Conservation (phyloP, 2,329 filamentous ascomycete species). For the Dactylellina leptospora region DNA sequence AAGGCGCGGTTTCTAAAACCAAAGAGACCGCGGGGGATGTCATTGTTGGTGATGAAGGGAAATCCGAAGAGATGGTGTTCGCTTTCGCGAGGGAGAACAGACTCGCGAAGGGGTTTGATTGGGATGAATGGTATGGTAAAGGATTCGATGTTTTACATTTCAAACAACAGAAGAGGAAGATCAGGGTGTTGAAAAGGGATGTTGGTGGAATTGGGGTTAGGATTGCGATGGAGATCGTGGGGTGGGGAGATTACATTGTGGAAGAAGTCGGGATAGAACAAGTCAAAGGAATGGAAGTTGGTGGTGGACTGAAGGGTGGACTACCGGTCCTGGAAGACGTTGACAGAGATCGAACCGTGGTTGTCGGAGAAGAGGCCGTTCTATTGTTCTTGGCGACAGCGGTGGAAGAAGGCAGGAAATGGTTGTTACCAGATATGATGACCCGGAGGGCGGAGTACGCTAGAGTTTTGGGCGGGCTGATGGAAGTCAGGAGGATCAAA, state of each 20-base stretch:
- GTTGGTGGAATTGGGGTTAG: slow-evolving; percentile 59
- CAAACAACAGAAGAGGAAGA: slow-evolving; percentile 59
- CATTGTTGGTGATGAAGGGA: slow-evolving; percentile 73
- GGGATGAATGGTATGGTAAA: slow-evolving; percentile 76
- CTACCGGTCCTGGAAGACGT: slow-evolving; percentile 55
- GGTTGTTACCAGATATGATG: slow-evolving; percentile 35
- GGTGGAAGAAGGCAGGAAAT: slow-evolving; percentile 34
- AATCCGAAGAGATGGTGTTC: slow-evolving; percentile 74
- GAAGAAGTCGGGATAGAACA: slow-evolving; percentile 34
- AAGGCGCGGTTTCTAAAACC: slow-evolving; percentile 79
- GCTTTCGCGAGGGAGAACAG: slow-evolving; percentile 90
- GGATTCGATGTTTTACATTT: slow-evolving; percentile 85
- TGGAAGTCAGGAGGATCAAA: slow-evolving; percentile 46
- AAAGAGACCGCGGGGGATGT: slow-evolving; percentile 70
- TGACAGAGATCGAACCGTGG: slow-evolving; percentile 55
- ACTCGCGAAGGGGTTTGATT: slow-evolving; percentile 72
- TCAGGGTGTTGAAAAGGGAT: slow-evolving; percentile 59
- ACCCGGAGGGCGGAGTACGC: slow-evolving; percentile 44
- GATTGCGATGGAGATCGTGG: slow-evolving; percentile 55
- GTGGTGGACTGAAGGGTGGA: slow-evolving; percentile 6
- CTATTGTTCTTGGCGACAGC: slow-evolving; percentile 56
- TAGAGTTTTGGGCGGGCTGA: slow-evolving; percentile 30
- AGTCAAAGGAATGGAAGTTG: slow-evolving; percentile 33
- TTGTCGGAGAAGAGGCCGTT: slow-evolving; percentile 55
- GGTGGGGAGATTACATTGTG: slow-evolving; percentile 28